These are phyloP conservation scores for Datisca glomerata DNA, from an alignment of 306 rosid species.

Conservation along the genomic window DNA sequence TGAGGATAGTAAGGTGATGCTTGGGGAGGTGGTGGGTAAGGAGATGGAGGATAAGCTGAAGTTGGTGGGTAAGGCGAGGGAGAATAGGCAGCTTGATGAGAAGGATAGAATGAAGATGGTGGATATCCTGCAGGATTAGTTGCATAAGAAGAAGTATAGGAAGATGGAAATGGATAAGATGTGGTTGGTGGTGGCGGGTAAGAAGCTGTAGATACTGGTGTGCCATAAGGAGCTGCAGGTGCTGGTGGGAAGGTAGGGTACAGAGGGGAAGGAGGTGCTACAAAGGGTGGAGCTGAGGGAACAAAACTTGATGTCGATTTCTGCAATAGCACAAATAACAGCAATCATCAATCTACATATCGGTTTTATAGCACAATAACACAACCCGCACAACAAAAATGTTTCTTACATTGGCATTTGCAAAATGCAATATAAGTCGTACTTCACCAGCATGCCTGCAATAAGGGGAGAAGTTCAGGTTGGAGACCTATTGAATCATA, in stretches of 20 bases:
- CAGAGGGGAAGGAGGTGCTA: constrained; percentile 15
- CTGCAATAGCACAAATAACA: constrained; percentile 18
- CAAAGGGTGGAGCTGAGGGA: constrained; percentile 50
- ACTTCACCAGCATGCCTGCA: constrained; percentile 46
- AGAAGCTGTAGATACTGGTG: too few relatives aligned
- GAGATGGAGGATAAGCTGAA: constrained; percentile 14
- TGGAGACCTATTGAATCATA: background rate
- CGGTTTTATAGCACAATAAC: background rate
- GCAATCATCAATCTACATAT: background rate
- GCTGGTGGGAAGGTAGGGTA: constrained; percentile 26
- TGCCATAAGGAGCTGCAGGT: constrained; percentile 12
- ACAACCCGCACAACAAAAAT: background rate
- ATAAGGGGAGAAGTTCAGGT: background rate
- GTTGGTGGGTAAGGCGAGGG: constrained; percentile 21
- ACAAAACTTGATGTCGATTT: constrained; percentile 20
- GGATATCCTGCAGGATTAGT: constrained; percentile 19
- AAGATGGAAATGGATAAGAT: constrained; percentile 30
- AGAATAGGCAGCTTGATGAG: constrained; percentile 13
- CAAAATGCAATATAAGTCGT: constrained; percentile 25
- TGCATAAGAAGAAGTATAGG: constrained; percentile 16
- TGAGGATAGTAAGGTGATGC: constrained; percentile 33
- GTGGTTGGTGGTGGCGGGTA: constrained; percentile 14
- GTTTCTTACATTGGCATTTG: constrained; percentile 27
- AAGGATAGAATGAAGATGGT: constrained; percentile 16
- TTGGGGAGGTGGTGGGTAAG: constrained; percentile 41